Percentiles rank a stretch among this genome's conserved stretches.
Conservation (phyloP, 2,329 filamentous ascomycete species). For the Penicillium psychrosexuale region DNA sequence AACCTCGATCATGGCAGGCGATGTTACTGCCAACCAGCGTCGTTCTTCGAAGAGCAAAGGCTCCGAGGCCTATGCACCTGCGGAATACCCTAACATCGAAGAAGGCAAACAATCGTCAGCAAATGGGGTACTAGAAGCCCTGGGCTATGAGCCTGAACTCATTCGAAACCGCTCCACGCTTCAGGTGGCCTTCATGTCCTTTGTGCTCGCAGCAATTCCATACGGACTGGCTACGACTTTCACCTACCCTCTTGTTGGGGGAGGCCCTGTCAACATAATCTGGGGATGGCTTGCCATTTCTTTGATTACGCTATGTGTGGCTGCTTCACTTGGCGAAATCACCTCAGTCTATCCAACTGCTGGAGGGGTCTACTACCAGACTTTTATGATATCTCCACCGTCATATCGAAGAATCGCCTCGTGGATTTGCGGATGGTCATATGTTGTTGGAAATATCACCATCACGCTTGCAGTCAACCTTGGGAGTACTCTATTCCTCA, state of each 20-base stretch:
- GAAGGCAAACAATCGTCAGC: slow-evolving; percentile 13
- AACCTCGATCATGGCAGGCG: slow-evolving; percentile 2
- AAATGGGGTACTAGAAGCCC: slow-evolving; percentile 28
- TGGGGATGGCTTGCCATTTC: slow-evolving; percentile 66
- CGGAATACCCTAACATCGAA: slow-evolving; percentile 5
- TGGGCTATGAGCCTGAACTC: slow-evolving; percentile 64
- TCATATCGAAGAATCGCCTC: slow-evolving; percentile 63
- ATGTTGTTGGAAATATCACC: slow-evolving; percentile 73
- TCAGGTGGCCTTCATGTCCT: slow-evolving; percentile 36
- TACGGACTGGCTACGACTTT: slow-evolving; percentile 66
- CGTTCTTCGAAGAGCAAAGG: not conserved
- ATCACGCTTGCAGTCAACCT: slow-evolving; percentile 72
- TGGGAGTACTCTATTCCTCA: slow-evolving; percentile 55
- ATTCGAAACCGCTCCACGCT: slow-evolving; percentile 55
- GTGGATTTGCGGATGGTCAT: slow-evolving; percentile 68
- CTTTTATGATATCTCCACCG: slow-evolving; percentile 61
- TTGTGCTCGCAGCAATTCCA: slow-evolving; percentile 68
- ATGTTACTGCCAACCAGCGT: not conserved
- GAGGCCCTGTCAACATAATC: slow-evolving; percentile 64
- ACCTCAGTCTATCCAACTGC: slow-evolving; percentile 64
- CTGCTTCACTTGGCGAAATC: slow-evolving; percentile 64
- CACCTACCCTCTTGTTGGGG: slow-evolving; percentile 63
- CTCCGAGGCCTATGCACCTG: not conserved
- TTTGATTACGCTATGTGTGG: slow-evolving; percentile 59
- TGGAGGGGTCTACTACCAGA: slow-evolving; percentile 67